phyloP scores from a whole-genome alignment of 192 early-diverging fungal genomes.

The Irineochytrium annulatum region DNA sequence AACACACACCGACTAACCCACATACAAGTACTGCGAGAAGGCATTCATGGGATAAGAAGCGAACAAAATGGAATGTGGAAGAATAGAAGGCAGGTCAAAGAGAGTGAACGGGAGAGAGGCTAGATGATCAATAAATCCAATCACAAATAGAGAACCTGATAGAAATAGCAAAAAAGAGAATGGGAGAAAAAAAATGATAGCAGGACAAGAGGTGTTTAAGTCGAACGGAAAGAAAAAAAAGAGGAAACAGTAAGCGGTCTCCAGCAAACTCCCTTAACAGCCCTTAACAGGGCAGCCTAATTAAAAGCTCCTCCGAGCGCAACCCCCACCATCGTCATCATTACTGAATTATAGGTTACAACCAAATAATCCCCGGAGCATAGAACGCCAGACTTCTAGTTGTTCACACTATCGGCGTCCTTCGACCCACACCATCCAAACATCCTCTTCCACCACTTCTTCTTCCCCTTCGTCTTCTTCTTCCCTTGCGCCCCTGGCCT shows the following conservation, averaged over 20 bases:
- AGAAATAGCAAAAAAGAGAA: neutral
- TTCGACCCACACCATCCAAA: conserved; percentile 17
- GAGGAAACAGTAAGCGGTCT: neutral
- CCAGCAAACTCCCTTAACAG: neutral
- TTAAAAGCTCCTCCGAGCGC: neutral
- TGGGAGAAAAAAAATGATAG: neutral
- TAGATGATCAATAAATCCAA: neutral
- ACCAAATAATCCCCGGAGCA: too few species aligned
- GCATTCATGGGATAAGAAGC: neutral
- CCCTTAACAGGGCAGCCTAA: neutral
- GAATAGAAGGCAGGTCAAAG: neutral
- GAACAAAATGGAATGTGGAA: neutral
- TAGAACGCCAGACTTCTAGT: too few species aligned
- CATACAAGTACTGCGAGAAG: neutral
- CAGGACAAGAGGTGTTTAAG: neutral
- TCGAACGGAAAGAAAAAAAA: neutral
- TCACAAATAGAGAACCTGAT: neutral
- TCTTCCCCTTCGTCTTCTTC: conserved; percentile 14
- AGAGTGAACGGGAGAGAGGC: neutral
- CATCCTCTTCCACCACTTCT: conserved; percentile 28
- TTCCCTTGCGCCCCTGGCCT: neutral
- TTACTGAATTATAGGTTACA: too few species aligned
- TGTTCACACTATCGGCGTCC: conserved; percentile 2
- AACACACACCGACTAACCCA: neutral
- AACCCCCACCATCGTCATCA: too few species aligned